Evolutionary conservation across 1,139 yeast genomes (phyloP).

Genomic region (Kurtzmaniella quercitrusa): DNA sequence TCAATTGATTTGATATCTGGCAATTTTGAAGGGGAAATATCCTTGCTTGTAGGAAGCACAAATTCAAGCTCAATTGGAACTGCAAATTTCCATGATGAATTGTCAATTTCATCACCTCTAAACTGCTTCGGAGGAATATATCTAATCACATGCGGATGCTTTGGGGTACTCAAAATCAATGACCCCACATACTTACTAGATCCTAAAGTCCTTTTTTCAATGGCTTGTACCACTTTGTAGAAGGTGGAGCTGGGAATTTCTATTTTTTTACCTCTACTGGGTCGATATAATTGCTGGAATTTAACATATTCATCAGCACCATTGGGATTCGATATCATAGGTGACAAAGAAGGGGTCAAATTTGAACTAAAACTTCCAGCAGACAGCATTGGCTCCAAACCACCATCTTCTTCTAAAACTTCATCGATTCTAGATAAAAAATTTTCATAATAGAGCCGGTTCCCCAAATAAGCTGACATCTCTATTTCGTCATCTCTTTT

Average conservation of each 20-base stretch:
- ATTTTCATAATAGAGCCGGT: constrained; percentile 23
- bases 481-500: constrained; percentile 6
- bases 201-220: constrained; percentile 17
- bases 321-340: neutral
- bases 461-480: constrained; percentile 13
- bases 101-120: constrained; percentile 12
- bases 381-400: constrained; percentile 1
- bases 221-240: constrained; percentile 12
- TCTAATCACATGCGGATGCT: constrained; percentile 19
- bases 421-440: constrained; percentile 26
- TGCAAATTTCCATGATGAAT: constrained; percentile 5
- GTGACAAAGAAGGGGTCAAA: constrained; percentile 4
- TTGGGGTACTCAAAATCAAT: constrained; percentile 25
- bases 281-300: constrained; percentile 17
- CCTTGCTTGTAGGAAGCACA: constrained; percentile 14
- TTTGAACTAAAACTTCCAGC: constrained; percentile 7
- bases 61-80: constrained; percentile 6
- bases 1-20: constrained; percentile 30
- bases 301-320: constrained; percentile 14
- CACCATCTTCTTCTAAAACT: neutral
- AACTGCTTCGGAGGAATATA: constrained; percentile 31
- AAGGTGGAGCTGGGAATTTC: neutral
- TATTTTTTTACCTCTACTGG: neutral
- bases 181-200: constrained; percentile 26
- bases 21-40: constrained; percentile 5